phyloP scores from a whole-genome alignment of 495 filamentous ascomycete species.

The Filosporella fistucella region DNA sequence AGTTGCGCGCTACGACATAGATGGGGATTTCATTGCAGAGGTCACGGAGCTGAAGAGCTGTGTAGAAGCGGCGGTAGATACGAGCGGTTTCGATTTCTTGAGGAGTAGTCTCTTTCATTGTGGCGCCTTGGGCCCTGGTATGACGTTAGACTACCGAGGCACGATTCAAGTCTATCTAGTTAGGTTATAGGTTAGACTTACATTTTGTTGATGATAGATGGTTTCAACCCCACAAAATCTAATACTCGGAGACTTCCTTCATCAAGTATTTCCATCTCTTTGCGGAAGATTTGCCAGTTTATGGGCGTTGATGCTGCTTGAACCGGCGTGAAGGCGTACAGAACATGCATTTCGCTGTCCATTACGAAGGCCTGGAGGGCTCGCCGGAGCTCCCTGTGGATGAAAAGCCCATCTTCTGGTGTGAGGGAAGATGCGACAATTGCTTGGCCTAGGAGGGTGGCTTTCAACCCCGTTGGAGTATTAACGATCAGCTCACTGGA shows the following conservation, averaged over 20 bases:
- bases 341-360: conserved; percentile 80
- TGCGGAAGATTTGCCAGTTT: conserved; percentile 70
- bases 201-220: conserved; percentile 68
- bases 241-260: conserved; percentile 69
- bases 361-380: conserved; percentile 74
- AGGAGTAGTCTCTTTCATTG: conserved; percentile 57
- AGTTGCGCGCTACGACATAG: conserved; percentile 63
- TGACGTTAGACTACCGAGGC: conserved; percentile 24
- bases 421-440: conserved; percentile 69
- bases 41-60: conserved; percentile 76
- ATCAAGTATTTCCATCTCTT: conserved; percentile 64
- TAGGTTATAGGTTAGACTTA: conserved; percentile 31
- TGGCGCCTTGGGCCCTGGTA: conserved; percentile 65
- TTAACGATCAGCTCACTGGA: conserved; percentile 51
- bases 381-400: conserved; percentile 62
- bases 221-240: conserved; percentile 64
- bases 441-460: conserved; percentile 65
- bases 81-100: conserved; percentile 55
- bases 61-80: conserved; percentile 73
- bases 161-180: neutral
- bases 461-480: conserved; percentile 46
- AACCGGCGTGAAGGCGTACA: conserved; percentile 78
- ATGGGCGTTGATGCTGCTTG: conserved; percentile 49
- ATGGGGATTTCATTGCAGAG: conserved; percentile 77
- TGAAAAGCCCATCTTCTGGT: conserved; percentile 73